Evolutionary conservation across 768 basidiomycete genomes (phyloP).

Genomic region (Trametes villosa): DNA sequence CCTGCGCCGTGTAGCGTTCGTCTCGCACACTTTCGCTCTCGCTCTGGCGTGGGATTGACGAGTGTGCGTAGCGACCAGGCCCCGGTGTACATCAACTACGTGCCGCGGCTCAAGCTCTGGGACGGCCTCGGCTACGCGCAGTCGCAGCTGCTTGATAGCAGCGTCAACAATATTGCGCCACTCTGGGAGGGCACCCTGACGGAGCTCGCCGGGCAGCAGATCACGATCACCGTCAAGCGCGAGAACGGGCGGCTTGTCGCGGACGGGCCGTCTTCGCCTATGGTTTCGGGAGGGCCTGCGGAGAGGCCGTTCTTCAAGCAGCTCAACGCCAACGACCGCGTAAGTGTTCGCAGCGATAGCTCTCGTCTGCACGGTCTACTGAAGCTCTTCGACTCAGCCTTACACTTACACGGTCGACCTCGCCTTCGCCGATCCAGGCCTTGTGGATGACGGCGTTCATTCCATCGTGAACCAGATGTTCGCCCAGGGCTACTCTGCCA

Average conservation of each 20-base stretch:
- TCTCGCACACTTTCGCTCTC: background rate
- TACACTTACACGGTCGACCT: slow-evolving; percentile 5
- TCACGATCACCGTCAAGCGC: slow-evolving; percentile 1
- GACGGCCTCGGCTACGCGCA: background rate
- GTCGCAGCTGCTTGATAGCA: background rate
- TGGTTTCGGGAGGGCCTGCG: background rate
- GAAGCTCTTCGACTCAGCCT: background rate
- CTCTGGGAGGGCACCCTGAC: background rate
- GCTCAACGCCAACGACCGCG: background rate
- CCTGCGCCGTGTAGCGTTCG: background rate
- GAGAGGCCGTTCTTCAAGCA: too few species aligned
- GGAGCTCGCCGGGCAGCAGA: background rate
- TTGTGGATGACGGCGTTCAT: background rate
- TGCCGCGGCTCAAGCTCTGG: background rate
- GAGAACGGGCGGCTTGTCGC: slow-evolving; percentile 1
- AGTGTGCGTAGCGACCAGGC: background rate
- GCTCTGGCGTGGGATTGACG: background rate
- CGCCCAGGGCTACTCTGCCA: background rate
- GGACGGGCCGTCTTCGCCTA: background rate
- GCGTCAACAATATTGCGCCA: background rate
- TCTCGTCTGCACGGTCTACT: background rate
- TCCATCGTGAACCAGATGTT: background rate
- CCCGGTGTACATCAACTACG: background rate
- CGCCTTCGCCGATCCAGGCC: background rate
- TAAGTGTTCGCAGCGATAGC: background rate